A percentile compares a stretch with the other conserved stretches of the same genome.
Conservation (phyloP, 768 basidiomycete species). For the Podaxis rugospora region DNA sequence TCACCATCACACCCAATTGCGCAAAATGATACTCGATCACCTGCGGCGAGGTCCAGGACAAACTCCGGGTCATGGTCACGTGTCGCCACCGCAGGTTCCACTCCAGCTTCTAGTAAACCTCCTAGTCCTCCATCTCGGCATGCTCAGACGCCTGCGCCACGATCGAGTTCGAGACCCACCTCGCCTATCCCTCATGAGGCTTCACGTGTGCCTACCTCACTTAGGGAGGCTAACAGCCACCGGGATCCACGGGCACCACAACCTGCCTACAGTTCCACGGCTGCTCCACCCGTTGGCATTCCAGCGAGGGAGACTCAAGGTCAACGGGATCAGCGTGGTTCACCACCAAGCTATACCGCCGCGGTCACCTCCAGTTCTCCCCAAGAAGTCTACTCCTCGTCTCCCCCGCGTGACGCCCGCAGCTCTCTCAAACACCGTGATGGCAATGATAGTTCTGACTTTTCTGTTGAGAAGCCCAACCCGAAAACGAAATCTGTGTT, state of each 20-base stretch:
- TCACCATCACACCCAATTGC: background rate
- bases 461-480: background rate
- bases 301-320: background rate
- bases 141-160: background rate
- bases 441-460: background rate
- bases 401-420: background rate
- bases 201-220: background rate
- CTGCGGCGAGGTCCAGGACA: slow-evolving; percentile 2
- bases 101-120: background rate
- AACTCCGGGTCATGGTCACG: slow-evolving; percentile 11
- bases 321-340: background rate
- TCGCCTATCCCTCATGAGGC: background rate
- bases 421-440: background rate
- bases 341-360: background rate
- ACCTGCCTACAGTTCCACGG: background rate
- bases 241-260: background rate
- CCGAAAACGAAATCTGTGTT: slow-evolving; percentile 2
- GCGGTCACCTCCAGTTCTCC: background rate
- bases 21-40: background rate
- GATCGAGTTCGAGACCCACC: background rate
- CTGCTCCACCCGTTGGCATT: background rate
- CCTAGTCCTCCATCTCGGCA: slow-evolving; percentile 6
- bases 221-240: background rate
- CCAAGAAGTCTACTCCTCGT: background rate
- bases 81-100: background rate